Base-by-base conservation (phyloP, 768 basidiomycete species). In the Gelatoporia subvermispora region DNA sequence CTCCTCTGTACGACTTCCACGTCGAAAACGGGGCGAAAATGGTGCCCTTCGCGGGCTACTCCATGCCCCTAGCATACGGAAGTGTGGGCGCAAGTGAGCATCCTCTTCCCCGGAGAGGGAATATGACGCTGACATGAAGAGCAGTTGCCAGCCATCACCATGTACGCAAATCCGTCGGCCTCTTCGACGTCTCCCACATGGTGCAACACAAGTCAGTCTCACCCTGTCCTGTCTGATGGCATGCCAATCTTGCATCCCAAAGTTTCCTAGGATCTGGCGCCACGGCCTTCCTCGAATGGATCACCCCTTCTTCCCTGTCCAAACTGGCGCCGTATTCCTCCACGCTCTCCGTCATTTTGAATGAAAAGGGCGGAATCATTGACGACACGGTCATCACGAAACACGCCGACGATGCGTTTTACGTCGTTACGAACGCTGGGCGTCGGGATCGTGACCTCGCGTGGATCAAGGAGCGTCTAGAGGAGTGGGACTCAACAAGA, bases 161-260 rank as follows among this genome's bases (percentile, higher is more conserved):
- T 60, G 89, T 94, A 43, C 83, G 96, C 36, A 78, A 71, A 11
- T 77, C 76, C 31, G 89, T 80, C 1, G 93, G 93, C 0, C 73
- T 99, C 25, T 99, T 99, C 64, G 96, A 99, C 61, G 96, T 99
- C 22, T 91, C 91, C 18, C 96, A 99, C 67, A 99, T 99, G 95
- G 88, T 98, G 15, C 95, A 98, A 65, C 81, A 83, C 28, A 86
- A 82, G 91, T 93, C 59, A 41, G 78, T 49, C 31, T 46, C n/a
- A 24, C 24, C 17, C 37, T 9, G 5, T 18, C 34, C 8, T n/a
- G 22, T 13, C 11, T 43, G n/a, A 15, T 25, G 37, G 28, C 35
- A 28, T 3, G 36, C 35, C 9, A 8, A 3, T 28, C 36, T 22
- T 23, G 37, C 18, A 31, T 15, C 23, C 2, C 49, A 39, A 60